Evolutionary conservation across 2,329 filamentous ascomycete genomes (phyloP).

Genomic region (Purpureocillium takamizusanense): DNA sequence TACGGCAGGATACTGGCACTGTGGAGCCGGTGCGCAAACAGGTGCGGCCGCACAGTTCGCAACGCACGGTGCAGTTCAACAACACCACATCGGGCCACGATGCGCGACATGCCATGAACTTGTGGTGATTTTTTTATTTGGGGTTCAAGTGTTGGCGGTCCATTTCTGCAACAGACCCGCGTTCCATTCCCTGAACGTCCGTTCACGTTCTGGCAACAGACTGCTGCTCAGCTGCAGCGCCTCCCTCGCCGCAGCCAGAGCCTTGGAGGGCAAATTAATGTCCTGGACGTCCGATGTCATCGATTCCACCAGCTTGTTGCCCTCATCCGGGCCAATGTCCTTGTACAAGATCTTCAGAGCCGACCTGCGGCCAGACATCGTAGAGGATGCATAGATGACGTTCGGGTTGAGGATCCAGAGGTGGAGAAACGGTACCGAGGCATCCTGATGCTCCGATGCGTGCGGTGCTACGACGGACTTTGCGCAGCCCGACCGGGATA

Average conservation of each 20-base stretch:
- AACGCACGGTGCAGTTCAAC: too few relatives aligned
- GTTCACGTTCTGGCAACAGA: slow-evolving; percentile 45
- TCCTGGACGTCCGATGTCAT: slow-evolving; percentile 51
- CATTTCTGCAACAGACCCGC: slow-evolving; percentile 50
- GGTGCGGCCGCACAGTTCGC: too few relatives aligned
- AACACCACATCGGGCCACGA: too few relatives aligned
- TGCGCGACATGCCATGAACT: too few relatives aligned
- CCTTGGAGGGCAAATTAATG: slow-evolving; percentile 40
- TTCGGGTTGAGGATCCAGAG: slow-evolving; percentile 50
- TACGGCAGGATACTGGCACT: too few relatives aligned
- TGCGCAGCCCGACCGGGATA: slow-evolving; percentile 47
- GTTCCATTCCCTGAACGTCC: slow-evolving; percentile 56
- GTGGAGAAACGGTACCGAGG: slow-evolving; percentile 25
- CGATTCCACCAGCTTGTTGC: slow-evolving; percentile 38
- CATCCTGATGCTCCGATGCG: slow-evolving; percentile 1
- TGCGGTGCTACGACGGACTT: slow-evolving; percentile 42
- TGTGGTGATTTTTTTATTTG: neutral
- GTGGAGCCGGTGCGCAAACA: too few relatives aligned
- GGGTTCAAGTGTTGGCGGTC: slow-evolving; percentile 7
- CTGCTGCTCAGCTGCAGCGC: slow-evolving; percentile 38
- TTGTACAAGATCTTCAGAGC: slow-evolving; percentile 48
- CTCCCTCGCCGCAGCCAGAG: slow-evolving; percentile 34
- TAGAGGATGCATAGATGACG: slow-evolving; percentile 41
- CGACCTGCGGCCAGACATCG: slow-evolving; percentile 14
- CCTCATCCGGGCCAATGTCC: slow-evolving; percentile 30